These are phyloP conservation scores for Suhomyces chickasaworum DNA, from an alignment of 1,139 yeast species.

Conservation along the genomic window DNA sequence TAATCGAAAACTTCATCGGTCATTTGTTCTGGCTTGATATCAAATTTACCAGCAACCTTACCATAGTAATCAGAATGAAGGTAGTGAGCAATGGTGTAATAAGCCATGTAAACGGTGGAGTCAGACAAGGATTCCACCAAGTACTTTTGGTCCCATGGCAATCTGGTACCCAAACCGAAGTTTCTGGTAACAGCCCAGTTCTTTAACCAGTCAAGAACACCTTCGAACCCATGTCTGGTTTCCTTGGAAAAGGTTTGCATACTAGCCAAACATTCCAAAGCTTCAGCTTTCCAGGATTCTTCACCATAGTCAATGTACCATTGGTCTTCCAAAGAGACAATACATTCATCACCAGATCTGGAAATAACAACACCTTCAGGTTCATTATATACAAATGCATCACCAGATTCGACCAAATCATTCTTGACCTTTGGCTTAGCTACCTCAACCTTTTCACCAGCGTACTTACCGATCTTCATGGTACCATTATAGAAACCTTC, in stretches of 20 bases:
- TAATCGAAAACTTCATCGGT: conserved; percentile 94
- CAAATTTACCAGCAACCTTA: conserved; percentile 66
- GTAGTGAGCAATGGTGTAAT: conserved; percentile 86
- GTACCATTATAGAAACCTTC: conserved; percentile 95
- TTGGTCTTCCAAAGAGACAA: conserved; percentile 96
- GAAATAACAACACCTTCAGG: conserved; percentile 90
- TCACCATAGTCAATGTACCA: conserved; percentile 99
- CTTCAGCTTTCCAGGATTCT: conserved; percentile 83
- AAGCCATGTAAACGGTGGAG: conserved; percentile 95
- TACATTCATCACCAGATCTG: conserved; percentile 95
- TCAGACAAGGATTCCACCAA: conserved; percentile 95
- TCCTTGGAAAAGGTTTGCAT: conserved; percentile 85
- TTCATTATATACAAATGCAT: conserved; percentile 89
- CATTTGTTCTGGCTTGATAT: conserved; percentile 79
- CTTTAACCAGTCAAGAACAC: conserved; percentile 93
- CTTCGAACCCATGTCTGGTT: conserved; percentile 90
- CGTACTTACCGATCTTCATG: conserved; percentile 77
- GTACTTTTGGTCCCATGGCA: conserved; percentile 97
- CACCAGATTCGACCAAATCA: conserved; percentile 74
- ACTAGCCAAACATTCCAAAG: conserved; percentile 72
- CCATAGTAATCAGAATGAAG: conserved; percentile 90
- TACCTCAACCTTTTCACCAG: conserved; percentile 85
- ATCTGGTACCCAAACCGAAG: conserved; percentile 91
- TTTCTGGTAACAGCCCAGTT: conserved; percentile 99
- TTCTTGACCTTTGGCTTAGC: conserved; percentile 88